Evolutionary conservation across 371 early-diverging fungal genomes (phyloP), one percentile per base, ranked within the genome.

Genomic region (Mortierella sp.): DNA sequence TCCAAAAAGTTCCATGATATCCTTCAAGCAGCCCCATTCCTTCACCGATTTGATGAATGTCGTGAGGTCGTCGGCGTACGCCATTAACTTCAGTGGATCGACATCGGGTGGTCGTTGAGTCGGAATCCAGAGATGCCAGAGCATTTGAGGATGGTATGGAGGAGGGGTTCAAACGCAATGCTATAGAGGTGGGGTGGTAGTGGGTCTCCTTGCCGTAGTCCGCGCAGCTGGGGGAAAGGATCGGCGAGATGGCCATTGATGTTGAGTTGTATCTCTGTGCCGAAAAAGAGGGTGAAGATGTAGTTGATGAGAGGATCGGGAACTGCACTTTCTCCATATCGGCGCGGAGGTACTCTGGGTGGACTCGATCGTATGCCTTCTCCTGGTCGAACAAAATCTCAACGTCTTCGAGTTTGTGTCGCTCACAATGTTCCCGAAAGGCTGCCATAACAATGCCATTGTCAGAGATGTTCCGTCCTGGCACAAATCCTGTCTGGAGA

Each of bases 131-230:
- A 1, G 13, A 78, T 51, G 6, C 46, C 46, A 10, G 71, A 51
- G 24, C 72, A 28, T 8, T 2, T 5, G 4, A 71, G 55, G n/a
- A 90, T 55, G 1, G 72, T 10, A 0, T 81, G 72, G 3, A 90
- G 53, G 0, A 89, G 76, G 0, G 88, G 89, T 69, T 83, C 82
- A 24, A 86, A 69, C 6, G 77, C 76, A 9, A 82, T 67, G 48
- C 86, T 76, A 70, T 69, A 80, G 5, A 80, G 73, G 5, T 76
- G 53, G 13, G 81, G 81, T 9, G 81, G 73, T 3, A 80, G 76
- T n/a, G 76, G 81, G 53, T 80, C 81, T 0, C 76, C 81, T 57
- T 80, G 81, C 3, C 81, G 54, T 2, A 76, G 71, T 3, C 81
- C 76, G 2, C 81, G 70, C 10, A 26, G 31, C 71, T 79, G 77